Conservation (phyloP, 371 early-diverging fungal species). For the Circinella umbellata region DNA sequence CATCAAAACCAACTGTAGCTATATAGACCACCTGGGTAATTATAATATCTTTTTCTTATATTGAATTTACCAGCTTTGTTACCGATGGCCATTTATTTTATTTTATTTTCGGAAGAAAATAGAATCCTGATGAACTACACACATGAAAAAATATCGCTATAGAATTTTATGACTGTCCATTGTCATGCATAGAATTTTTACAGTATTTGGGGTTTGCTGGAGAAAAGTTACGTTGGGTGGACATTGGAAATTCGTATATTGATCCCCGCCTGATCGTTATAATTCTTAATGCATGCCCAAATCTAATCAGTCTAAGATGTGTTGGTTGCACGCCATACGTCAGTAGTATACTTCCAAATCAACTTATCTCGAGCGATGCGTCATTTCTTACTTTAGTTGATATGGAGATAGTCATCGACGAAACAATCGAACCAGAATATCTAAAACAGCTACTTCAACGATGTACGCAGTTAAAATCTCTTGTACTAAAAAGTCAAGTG, state of each 20-base stretch:
- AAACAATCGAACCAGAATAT: neutral
- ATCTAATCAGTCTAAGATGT: neutral
- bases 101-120: too few species aligned
- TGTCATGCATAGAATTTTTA: neutral
- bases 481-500: neutral
- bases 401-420: neutral
- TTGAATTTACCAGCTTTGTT: too few species aligned
- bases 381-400: neutral
- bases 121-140: neutral
- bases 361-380: neutral
- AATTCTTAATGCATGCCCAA: neutral
- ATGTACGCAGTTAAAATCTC: neutral
- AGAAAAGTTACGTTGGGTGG: neutral
- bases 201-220: neutral
- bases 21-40: neutral
- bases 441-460: neutral
- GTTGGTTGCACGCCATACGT: neutral
- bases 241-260: conserved; percentile 5
- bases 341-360: neutral
- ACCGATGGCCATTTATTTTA: too few species aligned
- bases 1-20: neutral
- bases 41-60: neutral
- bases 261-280: neutral
- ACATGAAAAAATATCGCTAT: neutral
- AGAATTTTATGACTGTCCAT: conserved; percentile 3